phyloP scores from a whole-genome alignment of 495 filamentous ascomycete species.

The Penicillium manginii region DNA sequence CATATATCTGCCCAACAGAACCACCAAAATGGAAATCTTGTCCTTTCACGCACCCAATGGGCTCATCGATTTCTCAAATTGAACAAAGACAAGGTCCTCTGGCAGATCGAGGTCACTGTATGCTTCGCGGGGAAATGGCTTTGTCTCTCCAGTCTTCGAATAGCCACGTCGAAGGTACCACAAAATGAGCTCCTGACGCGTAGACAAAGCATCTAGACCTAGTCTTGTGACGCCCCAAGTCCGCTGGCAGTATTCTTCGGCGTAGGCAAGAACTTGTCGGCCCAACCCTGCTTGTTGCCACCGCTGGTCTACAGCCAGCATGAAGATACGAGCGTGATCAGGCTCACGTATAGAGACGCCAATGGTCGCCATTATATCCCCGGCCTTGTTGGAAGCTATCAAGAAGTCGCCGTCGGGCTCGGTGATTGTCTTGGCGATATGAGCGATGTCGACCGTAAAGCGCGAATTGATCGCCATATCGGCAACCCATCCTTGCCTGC shows the following conservation, averaged over 20 bases:
- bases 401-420: conserved; percentile 41
- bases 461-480: conserved; percentile 35
- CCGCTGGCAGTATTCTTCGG: conserved; percentile 39
- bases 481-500: conserved; percentile 42
- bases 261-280: conserved; percentile 39
- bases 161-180: conserved; percentile 53
- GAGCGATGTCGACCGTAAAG: conserved; percentile 32
- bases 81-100: conserved; percentile 43
- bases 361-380: conserved; percentile 38
- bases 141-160: conserved; percentile 36
- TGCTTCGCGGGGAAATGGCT: conserved; percentile 43
- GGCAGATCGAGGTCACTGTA: conserved; percentile 31
- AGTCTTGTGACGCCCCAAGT: conserved; percentile 34
- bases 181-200: conserved; percentile 39
- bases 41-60: not conserved
- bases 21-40: not conserved
- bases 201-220: conserved; percentile 45
- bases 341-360: conserved; percentile 28
- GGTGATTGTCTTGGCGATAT: conserved; percentile 42
- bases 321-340: conserved; percentile 38
- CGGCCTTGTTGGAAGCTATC: conserved; percentile 27
- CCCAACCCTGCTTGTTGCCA: conserved; percentile 46
- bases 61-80: conserved; percentile 29
- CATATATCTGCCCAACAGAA: not conserved
- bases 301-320: conserved; percentile 44